These are phyloP conservation scores for Leishmania tropica DNA, from an alignment of 208 protist genomes.

Conservation along the genomic window DNA sequence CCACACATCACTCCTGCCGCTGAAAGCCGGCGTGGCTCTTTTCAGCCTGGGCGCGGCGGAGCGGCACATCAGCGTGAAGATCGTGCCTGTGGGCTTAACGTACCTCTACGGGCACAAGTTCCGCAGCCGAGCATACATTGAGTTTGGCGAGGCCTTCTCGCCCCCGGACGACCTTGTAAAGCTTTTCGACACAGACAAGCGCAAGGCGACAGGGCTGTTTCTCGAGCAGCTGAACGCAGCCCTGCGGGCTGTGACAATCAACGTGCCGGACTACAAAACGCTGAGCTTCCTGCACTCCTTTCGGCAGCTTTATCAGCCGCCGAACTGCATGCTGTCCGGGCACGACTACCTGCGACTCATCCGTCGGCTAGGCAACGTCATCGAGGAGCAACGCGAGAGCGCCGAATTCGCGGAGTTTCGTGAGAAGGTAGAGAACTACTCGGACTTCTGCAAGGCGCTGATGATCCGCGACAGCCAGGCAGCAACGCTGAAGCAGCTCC, in stretches of 20 bases:
- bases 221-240: slow-evolving; percentile 82
- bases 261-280: slow-evolving; percentile 91
- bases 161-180: slow-evolving; percentile 69
- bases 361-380: slow-evolving; percentile 76
- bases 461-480: slow-evolving; percentile 88
- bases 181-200: slow-evolving; percentile 81
- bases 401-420: slow-evolving; percentile 71
- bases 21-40: slow-evolving; percentile 95
- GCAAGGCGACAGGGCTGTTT: slow-evolving; percentile 79
- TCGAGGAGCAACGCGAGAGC: slow-evolving; percentile 68
- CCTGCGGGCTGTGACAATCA: slow-evolving; percentile 84
- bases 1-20: slow-evolving; percentile 91
- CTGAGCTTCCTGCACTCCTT: slow-evolving; percentile 91
- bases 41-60: slow-evolving; percentile 92
- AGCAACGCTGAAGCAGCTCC: slow-evolving; percentile 77
- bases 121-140: slow-evolving; percentile 86
- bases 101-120: slow-evolving; percentile 95
- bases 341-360: slow-evolving; percentile 88
- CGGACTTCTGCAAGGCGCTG: slow-evolving; percentile 77
- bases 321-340: slow-evolving; percentile 68
- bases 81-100: slow-evolving; percentile 92
- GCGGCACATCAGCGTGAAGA: slow-evolving; percentile 74
- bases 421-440: slow-evolving; percentile 83
- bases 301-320: slow-evolving; percentile 90
- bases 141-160: slow-evolving; percentile 88